Percentiles rank a stretch among this genome's conserved stretches.
These are phyloP conservation scores for Pleurozium schreberi DNA, from an alignment of 225 moss, liverwort and hornwort genomes.

Conservation along the genomic window DNA sequence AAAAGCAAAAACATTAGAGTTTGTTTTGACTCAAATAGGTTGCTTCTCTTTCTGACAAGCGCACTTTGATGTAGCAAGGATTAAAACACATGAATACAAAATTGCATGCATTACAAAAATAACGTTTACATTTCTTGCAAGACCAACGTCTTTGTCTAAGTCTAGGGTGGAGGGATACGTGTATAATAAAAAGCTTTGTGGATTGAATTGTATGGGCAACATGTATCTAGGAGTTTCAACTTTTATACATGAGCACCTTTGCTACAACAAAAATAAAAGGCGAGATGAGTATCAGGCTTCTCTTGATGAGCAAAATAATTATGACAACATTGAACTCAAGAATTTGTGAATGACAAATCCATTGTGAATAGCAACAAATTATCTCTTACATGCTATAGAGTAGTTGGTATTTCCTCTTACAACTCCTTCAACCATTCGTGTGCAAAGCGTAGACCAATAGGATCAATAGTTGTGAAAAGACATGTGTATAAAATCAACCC, in stretches of 20 bases:
- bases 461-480: too few species aligned
- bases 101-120: background rate
- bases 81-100: rapidly evolving
- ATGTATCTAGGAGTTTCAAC: rapidly evolving
- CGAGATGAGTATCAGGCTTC: background rate
- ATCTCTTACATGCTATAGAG: background rate
- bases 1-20: background rate
- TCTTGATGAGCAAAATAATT: background rate
- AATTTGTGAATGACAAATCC: background rate
- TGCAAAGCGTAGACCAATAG: too few species aligned
- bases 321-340: rapidly evolving
- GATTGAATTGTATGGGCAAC: rapidly evolving
- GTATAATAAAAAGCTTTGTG: background rate
- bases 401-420: background rate
- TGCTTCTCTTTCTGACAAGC: background rate
- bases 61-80: background rate
- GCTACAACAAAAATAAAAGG: background rate
- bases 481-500: too few species aligned
- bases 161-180: rapidly evolving
- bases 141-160: rapidly evolving
- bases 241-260: background rate
- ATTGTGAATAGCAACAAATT: background rate
- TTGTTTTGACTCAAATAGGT: background rate
- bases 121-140: background rate
- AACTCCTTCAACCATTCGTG: rapidly evolving